A percentile compares a stretch with the other conserved stretches of the same genome.
Conservation (phyloP, 495 filamentous ascomycete genomes). For the Podospora comata region DNA sequence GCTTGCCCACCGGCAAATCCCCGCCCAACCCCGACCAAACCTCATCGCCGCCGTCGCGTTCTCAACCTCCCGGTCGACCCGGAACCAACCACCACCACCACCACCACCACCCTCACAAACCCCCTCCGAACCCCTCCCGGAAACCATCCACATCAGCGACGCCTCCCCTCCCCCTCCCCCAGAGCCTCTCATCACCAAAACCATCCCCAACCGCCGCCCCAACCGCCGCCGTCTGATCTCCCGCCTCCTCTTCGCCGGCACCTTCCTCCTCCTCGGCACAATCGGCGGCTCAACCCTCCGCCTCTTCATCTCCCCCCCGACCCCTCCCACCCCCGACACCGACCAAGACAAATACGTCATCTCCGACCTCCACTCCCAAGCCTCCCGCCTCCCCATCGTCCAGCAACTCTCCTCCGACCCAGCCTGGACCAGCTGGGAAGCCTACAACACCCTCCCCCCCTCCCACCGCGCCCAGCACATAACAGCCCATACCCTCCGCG, state of each 20-base stretch:
- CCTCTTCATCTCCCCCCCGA: slow-evolving; percentile 37
- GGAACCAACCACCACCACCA: slow-evolving; percentile 3
- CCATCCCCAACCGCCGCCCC: background rate
- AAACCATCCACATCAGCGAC: background rate
- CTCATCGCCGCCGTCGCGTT: background rate
- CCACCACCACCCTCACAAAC: background rate
- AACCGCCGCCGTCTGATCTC: background rate
- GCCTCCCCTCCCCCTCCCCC: background rate
- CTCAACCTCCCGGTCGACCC: slow-evolving; percentile 1
- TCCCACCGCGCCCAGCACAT: slow-evolving; percentile 39
- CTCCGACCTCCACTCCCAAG: slow-evolving; percentile 31
- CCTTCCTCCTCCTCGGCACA: slow-evolving; percentile 41
- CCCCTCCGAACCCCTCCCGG: background rate
- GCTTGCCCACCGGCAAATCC: slow-evolving; percentile 13
- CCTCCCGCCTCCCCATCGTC: slow-evolving; percentile 51
- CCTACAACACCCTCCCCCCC: slow-evolving; percentile 51
- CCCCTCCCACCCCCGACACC: slow-evolving; percentile 31
- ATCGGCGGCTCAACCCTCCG: slow-evolving; percentile 32
- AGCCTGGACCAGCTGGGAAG: slow-evolving; percentile 52
- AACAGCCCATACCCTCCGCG: slow-evolving; percentile 43
- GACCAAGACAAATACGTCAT: slow-evolving; percentile 36
- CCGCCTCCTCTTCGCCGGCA: slow-evolving; percentile 27
- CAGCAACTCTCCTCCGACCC: slow-evolving; percentile 51
- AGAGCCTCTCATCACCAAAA: background rate
- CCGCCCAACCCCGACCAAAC: background rate